These are phyloP conservation scores for Gastrodia elata DNA, from an alignment of 106 monocot genomes.

Conservation along the genomic window DNA sequence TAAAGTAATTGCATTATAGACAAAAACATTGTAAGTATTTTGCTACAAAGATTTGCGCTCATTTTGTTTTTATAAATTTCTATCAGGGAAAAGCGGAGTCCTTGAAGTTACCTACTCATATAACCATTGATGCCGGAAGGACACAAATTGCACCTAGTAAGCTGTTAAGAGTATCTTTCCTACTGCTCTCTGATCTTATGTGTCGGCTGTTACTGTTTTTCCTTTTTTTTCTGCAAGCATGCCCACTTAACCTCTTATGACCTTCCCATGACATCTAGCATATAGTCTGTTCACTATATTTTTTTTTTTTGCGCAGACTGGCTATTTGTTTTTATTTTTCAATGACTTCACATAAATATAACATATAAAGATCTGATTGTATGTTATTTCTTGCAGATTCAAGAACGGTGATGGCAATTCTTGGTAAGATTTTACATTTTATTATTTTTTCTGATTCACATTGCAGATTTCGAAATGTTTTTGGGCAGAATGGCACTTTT, in stretches of 20 bases:
- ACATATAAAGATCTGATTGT: conserved; percentile 3
- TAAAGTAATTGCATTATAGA: too few species aligned
- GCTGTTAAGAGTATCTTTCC: conserved; percentile 11
- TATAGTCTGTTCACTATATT: not conserved
- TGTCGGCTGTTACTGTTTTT: not conserved
- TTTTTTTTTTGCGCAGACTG: not conserved
- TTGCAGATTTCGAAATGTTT: not conserved
- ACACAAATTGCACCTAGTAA: conserved; percentile 99
- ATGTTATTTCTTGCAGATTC: conserved; percentile 61
- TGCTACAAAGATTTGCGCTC: not conserved
- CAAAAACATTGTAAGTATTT: not conserved
- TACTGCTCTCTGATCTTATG: not conserved
- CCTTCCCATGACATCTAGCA: not conserved
- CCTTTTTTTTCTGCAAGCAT: not conserved
- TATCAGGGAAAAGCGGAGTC: conserved; percentile 79
- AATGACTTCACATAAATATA: not conserved
- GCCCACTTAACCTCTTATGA: not conserved
- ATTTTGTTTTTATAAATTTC: not conserved
- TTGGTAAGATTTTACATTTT: conserved; percentile 41
- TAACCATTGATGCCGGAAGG: conserved; percentile 95
- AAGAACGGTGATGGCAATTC: conserved; percentile 96
- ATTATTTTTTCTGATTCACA: conserved; percentile 1
- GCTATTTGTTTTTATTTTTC: conserved; percentile 5
- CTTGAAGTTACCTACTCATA: conserved; percentile 73
- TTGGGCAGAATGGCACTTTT: not conserved